phyloP scores from a whole-genome alignment of 345 rosid genomes.

The Eucalyptus erythrocorys region DNA sequence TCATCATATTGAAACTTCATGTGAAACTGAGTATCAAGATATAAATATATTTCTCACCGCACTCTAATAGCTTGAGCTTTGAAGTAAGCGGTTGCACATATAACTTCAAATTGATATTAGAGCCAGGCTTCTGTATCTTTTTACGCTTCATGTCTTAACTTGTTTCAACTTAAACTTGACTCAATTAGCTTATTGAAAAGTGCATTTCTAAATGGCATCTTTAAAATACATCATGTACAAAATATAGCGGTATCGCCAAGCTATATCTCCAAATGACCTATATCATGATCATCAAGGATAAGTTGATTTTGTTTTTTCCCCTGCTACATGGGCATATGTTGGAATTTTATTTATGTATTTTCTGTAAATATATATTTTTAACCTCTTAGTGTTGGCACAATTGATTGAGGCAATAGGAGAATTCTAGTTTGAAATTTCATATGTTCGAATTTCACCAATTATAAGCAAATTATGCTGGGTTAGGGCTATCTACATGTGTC shows the following conservation, averaged over 20 bases:
- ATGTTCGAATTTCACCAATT: not conserved
- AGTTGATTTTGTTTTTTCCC: not conserved
- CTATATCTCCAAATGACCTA: not conserved
- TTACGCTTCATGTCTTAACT: not conserved
- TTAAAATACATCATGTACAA: not conserved
- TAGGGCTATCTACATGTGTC: rapidly evolving
- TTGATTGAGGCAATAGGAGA: not conserved
- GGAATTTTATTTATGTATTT: not conserved
- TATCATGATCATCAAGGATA: not conserved
- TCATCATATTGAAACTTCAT: not conserved
- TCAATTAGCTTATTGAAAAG: not conserved
- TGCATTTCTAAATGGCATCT: not conserved
- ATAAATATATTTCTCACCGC: not conserved
- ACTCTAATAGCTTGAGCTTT: not conserved
- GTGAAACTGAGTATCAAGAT: not conserved
- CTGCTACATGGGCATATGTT: not conserved
- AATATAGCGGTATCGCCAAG: not conserved
- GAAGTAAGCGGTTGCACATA: not conserved
- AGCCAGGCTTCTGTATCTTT: not conserved
- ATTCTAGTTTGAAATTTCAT: not conserved
- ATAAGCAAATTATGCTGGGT: not conserved
- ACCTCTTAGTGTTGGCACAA: not conserved
- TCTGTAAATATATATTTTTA: not conserved
- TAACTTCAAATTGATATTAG: not conserved
- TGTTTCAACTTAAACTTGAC: not conserved